Evolutionary conservation across 2,329 filamentous ascomycete species (phyloP).

Genomic region (Colletotrichum godetiae): DNA sequence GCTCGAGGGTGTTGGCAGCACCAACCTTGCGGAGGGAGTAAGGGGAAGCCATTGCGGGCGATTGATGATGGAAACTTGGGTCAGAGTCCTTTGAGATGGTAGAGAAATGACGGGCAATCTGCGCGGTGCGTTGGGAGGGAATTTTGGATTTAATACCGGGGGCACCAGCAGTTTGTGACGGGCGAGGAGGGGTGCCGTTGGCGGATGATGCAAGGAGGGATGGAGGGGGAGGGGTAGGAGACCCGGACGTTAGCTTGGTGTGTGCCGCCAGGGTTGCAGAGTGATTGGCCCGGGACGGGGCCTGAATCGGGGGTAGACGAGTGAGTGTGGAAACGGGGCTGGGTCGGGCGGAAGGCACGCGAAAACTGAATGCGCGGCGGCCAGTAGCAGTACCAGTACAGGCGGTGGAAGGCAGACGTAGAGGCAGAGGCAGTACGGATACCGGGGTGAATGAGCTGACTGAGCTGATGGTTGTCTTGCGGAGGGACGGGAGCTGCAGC

Average conservation of each 20-base stretch:
- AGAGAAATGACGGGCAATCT: conserved; percentile 67
- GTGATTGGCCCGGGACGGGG: conserved; percentile 44
- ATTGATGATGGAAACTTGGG: conserved; percentile 37
- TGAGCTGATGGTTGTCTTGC: conserved; percentile 22
- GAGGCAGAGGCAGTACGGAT: conserved; percentile 1
- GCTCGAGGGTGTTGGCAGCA: conserved; percentile 92
- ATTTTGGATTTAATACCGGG: conserved; percentile 50
- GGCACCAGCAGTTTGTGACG: conserved; percentile 29
- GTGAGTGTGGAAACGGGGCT: conserved; percentile 32
- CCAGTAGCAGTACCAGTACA: neutral
- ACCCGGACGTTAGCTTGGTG: conserved; percentile 37
- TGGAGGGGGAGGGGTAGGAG: conserved; percentile 46
- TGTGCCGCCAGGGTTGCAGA: conserved; percentile 42
- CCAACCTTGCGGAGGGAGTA: conserved; percentile 90
- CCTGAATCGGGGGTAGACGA: conserved; percentile 35
- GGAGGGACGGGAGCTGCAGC: conserved; percentile 22
- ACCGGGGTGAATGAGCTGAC: conserved; percentile 4
- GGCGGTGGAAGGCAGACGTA: conserved; percentile 2
- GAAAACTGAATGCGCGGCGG: conserved; percentile 15
- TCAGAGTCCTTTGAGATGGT: conserved; percentile 43
- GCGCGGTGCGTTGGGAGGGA: conserved; percentile 62
- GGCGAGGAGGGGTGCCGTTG: conserved; percentile 34
- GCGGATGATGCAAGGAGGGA: conserved; percentile 41
- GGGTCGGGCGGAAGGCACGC: conserved; percentile 32
- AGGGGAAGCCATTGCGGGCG: conserved; percentile 66